phyloP scores from a whole-genome alignment of 495 filamentous ascomycete genomes.

The Bathelium albidoporum region DNA sequence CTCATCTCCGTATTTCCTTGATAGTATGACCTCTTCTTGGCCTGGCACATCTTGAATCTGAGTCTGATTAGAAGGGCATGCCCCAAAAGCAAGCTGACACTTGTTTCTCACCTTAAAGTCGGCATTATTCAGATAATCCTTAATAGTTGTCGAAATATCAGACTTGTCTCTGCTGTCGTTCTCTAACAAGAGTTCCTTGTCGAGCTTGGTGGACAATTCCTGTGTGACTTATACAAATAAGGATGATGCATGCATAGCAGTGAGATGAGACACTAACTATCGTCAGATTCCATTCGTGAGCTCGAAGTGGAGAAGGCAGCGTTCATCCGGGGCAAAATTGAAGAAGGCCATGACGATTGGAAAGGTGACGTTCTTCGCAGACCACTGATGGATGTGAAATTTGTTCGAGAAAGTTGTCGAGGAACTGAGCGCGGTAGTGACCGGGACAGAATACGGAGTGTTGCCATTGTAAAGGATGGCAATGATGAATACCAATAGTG shows the following conservation, averaged over 20 bases:
- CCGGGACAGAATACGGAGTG: constrained; percentile 59
- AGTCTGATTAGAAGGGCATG: neutral
- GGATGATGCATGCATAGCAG: neutral
- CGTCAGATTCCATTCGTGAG: neutral
- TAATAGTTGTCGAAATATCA: constrained; percentile 49
- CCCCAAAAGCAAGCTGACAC: neutral
- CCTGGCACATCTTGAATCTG: constrained; percentile 69
- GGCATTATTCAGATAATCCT: constrained; percentile 63
- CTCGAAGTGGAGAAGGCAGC: constrained; percentile 64
- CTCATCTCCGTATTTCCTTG: constrained; percentile 76
- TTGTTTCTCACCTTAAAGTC: constrained; percentile 41
- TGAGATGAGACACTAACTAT: neutral
- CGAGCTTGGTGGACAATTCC: constrained; percentile 66
- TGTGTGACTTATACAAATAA: constrained; percentile 15
- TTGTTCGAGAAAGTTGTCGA: constrained; percentile 33
- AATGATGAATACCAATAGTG: neutral
- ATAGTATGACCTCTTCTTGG: constrained; percentile 76
- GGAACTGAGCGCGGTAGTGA: constrained; percentile 58
- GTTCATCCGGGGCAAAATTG: constrained; percentile 41
- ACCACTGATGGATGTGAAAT: constrained; percentile 32
- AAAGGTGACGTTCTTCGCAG: constrained; percentile 37
- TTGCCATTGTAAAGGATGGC: constrained; percentile 58
- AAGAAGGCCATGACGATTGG: constrained; percentile 43
- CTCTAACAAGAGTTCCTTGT: constrained; percentile 64
- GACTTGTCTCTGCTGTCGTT: constrained; percentile 44